Conservation (phyloP, 2,329 filamentous ascomycete genomes). For the Juglanconis sp. region DNA sequence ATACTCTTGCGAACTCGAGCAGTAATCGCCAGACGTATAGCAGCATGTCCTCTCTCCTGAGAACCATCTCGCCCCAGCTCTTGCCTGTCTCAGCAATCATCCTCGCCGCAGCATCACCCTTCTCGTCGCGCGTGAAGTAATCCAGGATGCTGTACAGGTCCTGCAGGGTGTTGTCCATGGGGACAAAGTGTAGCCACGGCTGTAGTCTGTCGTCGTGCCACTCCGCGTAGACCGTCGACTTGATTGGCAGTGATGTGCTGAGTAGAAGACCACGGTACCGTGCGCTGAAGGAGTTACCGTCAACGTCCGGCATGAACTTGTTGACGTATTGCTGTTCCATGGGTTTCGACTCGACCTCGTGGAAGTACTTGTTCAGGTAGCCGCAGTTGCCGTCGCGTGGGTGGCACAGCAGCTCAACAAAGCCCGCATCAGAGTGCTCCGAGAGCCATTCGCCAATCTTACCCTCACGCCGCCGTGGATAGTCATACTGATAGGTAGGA, state of each 20-base stretch:
- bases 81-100: conserved; percentile 58
- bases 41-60: conserved; percentile 63
- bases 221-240: conserved; percentile 69
- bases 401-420: conserved; percentile 39
- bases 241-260: conserved; percentile 64
- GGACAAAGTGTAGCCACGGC: conserved; percentile 71
- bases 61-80: conserved; percentile 58
- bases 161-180: conserved; percentile 65
- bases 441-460: conserved; percentile 40
- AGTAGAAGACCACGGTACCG: conserved; percentile 62
- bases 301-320: conserved; percentile 69
- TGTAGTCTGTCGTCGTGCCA: conserved; percentile 71
- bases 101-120: conserved; percentile 53
- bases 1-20: conserved; percentile 54
- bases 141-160: conserved; percentile 65
- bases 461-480: conserved; percentile 31
- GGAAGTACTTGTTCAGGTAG: conserved; percentile 37
- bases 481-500: conserved; percentile 38
- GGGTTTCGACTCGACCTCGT: conserved; percentile 29
- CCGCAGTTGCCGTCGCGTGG: conserved; percentile 32
- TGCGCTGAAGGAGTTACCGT: conserved; percentile 64
- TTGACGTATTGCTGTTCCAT: conserved; percentile 50
- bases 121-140: conserved; percentile 57
- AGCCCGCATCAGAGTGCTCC: conserved; percentile 40
- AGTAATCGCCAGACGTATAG: conserved; percentile 63